phyloP scores from a whole-genome alignment of 2,329 filamentous ascomycete species.

The Thermothelomyces thermophilus region DNA sequence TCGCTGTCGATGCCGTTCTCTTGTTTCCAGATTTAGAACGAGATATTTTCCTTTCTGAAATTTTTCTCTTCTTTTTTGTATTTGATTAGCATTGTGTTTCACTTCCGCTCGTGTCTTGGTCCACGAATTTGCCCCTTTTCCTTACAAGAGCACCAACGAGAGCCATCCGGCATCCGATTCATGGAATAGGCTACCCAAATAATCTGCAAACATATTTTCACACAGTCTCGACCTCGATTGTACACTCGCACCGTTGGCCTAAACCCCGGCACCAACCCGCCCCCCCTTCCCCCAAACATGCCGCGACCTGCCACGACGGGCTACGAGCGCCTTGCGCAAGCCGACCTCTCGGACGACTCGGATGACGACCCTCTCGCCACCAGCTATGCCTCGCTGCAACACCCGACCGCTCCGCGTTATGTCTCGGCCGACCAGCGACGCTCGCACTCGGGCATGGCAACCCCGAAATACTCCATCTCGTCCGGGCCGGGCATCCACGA shows the following conservation, averaged over 20 bases:
- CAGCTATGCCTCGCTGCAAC: constrained; percentile 47
- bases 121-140: background rate
- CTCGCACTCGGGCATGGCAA: constrained; percentile 54
- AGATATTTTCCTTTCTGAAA: background rate
- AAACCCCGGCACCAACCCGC: background rate
- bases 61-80: background rate
- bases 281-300: constrained; percentile 38
- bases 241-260: background rate
- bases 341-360: constrained; percentile 68
- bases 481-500: constrained; percentile 8
- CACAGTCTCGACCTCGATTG: background rate
- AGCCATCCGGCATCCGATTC: background rate
- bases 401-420: constrained; percentile 54
- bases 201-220: background rate
- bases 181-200: constrained; percentile 1
- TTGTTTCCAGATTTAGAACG: background rate
- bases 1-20: background rate
- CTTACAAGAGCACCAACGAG: no score
- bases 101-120: background rate
- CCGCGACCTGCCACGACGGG: constrained; percentile 70
- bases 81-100: background rate
- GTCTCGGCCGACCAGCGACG: constrained; percentile 56
- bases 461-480: constrained; percentile 38
- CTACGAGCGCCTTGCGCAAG: constrained; percentile 79
- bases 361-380: constrained; percentile 55